These are phyloP conservation scores for Ogataea sp. DNA, from an alignment of 805 yeast genomes.

Conservation along the genomic window DNA sequence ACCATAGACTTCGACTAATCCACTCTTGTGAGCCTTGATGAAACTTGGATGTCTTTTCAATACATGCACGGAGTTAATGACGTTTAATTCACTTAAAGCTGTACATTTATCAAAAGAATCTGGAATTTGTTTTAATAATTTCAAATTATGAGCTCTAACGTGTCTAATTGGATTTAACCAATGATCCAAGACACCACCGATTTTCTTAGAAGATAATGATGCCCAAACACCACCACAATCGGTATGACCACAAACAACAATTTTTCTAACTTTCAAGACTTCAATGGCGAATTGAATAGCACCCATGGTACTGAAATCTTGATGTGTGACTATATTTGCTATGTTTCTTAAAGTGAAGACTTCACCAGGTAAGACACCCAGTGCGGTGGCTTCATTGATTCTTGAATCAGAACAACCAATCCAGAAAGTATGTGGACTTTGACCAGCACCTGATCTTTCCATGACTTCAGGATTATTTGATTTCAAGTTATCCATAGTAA, in stretches of 20 bases:
- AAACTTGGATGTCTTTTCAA: constrained; percentile 62
- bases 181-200: constrained; percentile 63
- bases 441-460: constrained; percentile 68
- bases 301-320: constrained; percentile 67
- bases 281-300: constrained; percentile 86
- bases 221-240: constrained; percentile 94
- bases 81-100: constrained; percentile 68
- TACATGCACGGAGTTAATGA: constrained; percentile 61
- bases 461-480: constrained; percentile 49
- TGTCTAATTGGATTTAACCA: constrained; percentile 68
- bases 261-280: constrained; percentile 69
- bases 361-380: constrained; percentile 82
- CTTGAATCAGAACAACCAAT: constrained; percentile 93
- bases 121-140: constrained; percentile 37
- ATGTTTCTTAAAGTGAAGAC: constrained; percentile 83
- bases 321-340: constrained; percentile 66
- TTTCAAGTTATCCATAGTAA: constrained; percentile 37
- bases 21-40: constrained; percentile 49
- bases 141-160: constrained; percentile 52
- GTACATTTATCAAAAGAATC: constrained; percentile 49
- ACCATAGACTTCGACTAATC: constrained; percentile 73
- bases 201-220: constrained; percentile 52
- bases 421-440: constrained; percentile 89
- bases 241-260: constrained; percentile 88
- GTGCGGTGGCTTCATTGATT: constrained; percentile 68